These are phyloP conservation scores for Gnetum montanum DNA, from an alignment of 75 land plant species.

Conservation along the genomic window DNA sequence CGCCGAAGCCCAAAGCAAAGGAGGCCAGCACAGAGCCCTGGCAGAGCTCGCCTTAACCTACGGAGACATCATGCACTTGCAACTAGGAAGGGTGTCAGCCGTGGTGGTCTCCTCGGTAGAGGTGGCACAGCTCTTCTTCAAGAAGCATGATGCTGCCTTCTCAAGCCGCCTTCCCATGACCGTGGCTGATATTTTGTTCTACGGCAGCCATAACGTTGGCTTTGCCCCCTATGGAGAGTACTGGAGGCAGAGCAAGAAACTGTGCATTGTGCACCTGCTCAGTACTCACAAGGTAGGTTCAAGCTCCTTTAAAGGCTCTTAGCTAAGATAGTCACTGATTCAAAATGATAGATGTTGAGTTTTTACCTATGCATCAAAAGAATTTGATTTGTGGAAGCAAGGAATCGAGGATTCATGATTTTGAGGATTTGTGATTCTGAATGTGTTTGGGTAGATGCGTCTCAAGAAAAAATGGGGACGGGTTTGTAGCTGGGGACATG, in stretches of 20 bases:
- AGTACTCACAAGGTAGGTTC: too few species aligned
- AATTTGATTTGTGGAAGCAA: too few species aligned
- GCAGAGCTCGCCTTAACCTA: conserved; percentile 10
- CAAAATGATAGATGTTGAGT: too few species aligned
- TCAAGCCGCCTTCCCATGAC: conserved; percentile 22
- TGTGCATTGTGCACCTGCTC: conserved; percentile 43
- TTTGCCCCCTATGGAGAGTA: conserved; percentile 41
- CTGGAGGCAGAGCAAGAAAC: conserved; percentile 44
- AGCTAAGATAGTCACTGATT: too few species aligned
- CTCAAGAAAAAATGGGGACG: too few species aligned
- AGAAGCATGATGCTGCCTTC: conserved; percentile 28
- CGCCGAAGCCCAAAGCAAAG: too few species aligned
- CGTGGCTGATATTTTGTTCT: conserved; percentile 16
- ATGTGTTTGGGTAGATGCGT: too few species aligned
- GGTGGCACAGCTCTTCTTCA: conserved; percentile 31
- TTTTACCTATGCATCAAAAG: too few species aligned
- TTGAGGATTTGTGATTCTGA: too few species aligned
- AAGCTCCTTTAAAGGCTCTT: too few species aligned
- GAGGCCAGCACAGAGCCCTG: conserved; percentile 14
- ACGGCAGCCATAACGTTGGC: conserved; percentile 16
- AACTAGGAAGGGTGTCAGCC: conserved; percentile 28
- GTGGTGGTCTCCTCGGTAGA: conserved; percentile 37
- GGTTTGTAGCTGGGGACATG: too few species aligned
- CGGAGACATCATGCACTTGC: conserved; percentile 36
- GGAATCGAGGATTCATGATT: too few species aligned